Conservation (phyloP, 768 basidiomycete genomes). For the Pisolithus marmoratus region DNA sequence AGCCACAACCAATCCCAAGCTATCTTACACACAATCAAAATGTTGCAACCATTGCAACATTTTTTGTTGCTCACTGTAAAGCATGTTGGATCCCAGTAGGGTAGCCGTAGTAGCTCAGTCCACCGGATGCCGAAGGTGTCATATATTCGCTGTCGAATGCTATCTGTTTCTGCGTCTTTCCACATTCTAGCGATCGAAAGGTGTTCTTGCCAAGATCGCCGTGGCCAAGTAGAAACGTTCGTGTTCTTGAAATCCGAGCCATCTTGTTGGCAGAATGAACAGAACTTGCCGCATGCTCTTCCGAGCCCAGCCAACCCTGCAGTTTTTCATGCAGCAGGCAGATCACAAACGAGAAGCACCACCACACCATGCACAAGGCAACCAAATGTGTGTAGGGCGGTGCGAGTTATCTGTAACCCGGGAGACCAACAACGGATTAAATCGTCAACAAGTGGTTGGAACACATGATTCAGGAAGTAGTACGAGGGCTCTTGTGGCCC, state of each 20-base stretch:
- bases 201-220: constrained; percentile 11
- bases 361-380: constrained; percentile 24
- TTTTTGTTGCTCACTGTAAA: no score
- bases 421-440: constrained; percentile 28
- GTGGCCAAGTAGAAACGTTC: constrained; percentile 14
- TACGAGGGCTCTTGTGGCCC: constrained; percentile 21
- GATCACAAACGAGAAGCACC: constrained; percentile 21
- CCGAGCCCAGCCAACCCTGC: constrained; percentile 14
- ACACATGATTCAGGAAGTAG: constrained; percentile 31
- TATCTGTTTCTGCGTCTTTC: constrained; percentile 12
- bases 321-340: constrained; percentile 17
- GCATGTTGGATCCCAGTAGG: constrained; percentile 29
- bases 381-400: constrained; percentile 17
- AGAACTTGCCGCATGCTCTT: constrained; percentile 9
- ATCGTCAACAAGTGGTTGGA: constrained; percentile 34
- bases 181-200: constrained; percentile 11
- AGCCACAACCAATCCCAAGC: no score
- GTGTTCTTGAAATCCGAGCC: constrained; percentile 15
- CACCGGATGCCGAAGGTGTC: constrained; percentile 23
- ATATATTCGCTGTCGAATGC: constrained; percentile 2
- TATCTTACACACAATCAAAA: no score
- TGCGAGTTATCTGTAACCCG: constrained; percentile 26
- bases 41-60: no score
- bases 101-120: constrained; percentile 26
- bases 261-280: constrained; percentile 18